Conservation (phyloP, 129 eudicot species). For the Flaveria brownii region DNA sequence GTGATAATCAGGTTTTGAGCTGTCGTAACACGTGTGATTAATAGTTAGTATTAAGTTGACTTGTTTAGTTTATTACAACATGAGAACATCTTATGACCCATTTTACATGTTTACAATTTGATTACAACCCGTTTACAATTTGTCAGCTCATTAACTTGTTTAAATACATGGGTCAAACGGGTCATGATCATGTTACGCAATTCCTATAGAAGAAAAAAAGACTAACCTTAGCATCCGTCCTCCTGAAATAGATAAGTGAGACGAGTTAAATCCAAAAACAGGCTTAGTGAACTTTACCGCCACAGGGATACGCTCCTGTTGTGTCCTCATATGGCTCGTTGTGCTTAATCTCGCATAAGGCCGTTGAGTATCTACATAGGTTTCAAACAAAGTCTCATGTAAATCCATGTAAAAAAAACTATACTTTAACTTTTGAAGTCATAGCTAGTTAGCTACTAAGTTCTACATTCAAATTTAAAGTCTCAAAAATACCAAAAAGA, state of each 20-base stretch:
- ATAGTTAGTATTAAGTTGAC: too few species aligned
- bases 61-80: too few species aligned
- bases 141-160: background rate
- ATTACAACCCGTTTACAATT: background rate
- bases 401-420: background rate
- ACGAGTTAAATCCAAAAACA: conserved; percentile 79
- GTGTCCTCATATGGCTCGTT: conserved; percentile 61
- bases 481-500: conserved; percentile 62
- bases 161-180: background rate
- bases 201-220: conserved; percentile 3
- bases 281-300: conserved; percentile 78
- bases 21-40: too few species aligned
- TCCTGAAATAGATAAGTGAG: conserved; percentile 68
- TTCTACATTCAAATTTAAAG: background rate
- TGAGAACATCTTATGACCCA: background rate
- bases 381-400: conserved; percentile 15
- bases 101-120: background rate
- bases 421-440: conserved; percentile 23
- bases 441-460: background rate
- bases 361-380: conserved; percentile 64
- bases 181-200: background rate
- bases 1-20: background rate
- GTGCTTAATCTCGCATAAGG: conserved; percentile 82
- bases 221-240: conserved; percentile 62
- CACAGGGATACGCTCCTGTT: conserved; percentile 52